Base-by-base conservation (phyloP, 2,329 filamentous ascomycete genomes). In the Pyricularia grisea region DNA sequence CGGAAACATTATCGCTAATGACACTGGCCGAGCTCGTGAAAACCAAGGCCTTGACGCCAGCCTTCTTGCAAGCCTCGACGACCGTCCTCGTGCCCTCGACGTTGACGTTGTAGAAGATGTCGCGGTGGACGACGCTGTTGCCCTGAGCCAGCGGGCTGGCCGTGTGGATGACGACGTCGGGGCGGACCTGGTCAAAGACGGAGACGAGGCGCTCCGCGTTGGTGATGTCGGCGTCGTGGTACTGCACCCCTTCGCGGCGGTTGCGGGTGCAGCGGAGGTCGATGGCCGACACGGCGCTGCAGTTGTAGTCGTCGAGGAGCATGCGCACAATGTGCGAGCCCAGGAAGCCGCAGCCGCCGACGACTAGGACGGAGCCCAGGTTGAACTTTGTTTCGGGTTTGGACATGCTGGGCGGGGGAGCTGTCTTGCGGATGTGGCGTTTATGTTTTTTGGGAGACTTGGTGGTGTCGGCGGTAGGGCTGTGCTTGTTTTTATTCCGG, bases 1-100 rank as follows among this genome's bases (percentile, higher is more conserved):
- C 92, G 71, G 82, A 87, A 71, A 85, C 82, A 73, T 94, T 94
- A 79, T 98, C 93, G 76, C 92, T 90, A 72, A 97, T 84, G 71
- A 97, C 90, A 71, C 93, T 96, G 68, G 92, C 91, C 68, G 91
- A 95, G 78, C 92, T 95, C 23, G 94, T 98, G 80, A 94, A 97
- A 65, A 98, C 92, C 72, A 98, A 88, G 0, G 87, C 92, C 79
- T 89, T 92, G 75, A 94, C 93, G 71, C 86, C 89, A 55, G 86
- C 85, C 73, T 86, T 82, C 75, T 86, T 85, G 74, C 91, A 91
- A 20, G 92, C 92, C 50, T 90, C 87, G 68, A 98, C 82, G 66
- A 97, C 86, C 72, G 90, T 89, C 72, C 84, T 84, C 17, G 95
- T 97, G 67, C 94, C 94, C 67, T 93, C 90, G 68, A 97, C 90